Base-by-base conservation (phyloP, 176 grass and related monocot species). In the Juncus effusus region DNA sequence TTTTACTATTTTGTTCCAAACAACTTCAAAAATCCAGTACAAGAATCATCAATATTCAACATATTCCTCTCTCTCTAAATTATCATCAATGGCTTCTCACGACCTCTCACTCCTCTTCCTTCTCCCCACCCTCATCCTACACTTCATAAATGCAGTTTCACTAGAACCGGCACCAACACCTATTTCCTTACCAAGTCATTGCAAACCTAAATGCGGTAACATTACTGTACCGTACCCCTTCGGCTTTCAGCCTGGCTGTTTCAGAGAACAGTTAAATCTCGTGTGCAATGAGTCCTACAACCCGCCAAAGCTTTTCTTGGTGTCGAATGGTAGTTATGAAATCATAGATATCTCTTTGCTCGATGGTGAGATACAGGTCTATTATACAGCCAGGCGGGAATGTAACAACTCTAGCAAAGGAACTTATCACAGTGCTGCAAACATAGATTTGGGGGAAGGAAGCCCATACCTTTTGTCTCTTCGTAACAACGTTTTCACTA, bases 161-260 rank as follows among this genome's bases (percentile, higher is more conserved):
- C 19, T 28, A 28, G 19, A 28, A 28, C 19, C 19, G 19, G 19
- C 19, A 28, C 55, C 0, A 0, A 3, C 28, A 37, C 28, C 77
- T 3, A 36, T 71, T 16, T 59, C 83, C 0, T 76, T 38, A 5
- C 76, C 67, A 6, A 78, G 76, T 28, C 19, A 28, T 13, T 93
- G 84, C 59, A 58, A 3, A 5, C 68, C 69, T 39, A 87, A 36
- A 41, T 84, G 84, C 51, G 90, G 82, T 12, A 51, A 80, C 64
- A 56, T 80, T 28, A 78, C 28, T 40, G 1, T 94, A 8, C 81
- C 82, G 3, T 88, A 88, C 76, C 89, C 85, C 0, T 88, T 85
- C 16, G 89, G 81, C 63, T 79, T 93, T 28, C 19, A 73, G 37
- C 42, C 62, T 3, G 3, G 42, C 11, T 92, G 84, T 74, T 78